Conservation (phyloP, 495 filamentous ascomycete genomes). For the Neurospora sp. region DNA sequence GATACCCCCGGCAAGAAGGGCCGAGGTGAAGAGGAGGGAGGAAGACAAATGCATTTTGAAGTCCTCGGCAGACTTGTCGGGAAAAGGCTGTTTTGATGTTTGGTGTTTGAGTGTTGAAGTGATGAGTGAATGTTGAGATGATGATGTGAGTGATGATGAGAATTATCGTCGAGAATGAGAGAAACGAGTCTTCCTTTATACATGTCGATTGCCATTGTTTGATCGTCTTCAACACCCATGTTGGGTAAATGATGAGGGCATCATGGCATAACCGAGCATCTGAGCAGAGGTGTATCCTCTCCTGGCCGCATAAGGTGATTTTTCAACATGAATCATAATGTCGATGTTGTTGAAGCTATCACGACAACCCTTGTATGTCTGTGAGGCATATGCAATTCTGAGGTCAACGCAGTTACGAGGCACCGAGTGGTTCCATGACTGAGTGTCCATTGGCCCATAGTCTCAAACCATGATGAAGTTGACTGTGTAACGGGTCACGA, state of each 20-base stretch:
- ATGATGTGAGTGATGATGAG: neutral
- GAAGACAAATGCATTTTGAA: neutral
- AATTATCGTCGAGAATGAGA: neutral
- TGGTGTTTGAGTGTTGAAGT: neutral
- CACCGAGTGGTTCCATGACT: neutral
- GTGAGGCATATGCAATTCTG: neutral
- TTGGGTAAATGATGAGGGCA: neutral
- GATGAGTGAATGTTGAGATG: neutral
- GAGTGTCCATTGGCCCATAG: neutral
- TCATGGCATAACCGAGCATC: neutral
- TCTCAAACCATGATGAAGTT: neutral
- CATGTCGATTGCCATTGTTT: neutral
- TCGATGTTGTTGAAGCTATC: neutral
- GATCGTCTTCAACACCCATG: neutral
- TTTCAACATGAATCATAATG: neutral
- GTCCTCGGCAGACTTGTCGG: neutral
- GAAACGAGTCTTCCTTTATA: neutral
- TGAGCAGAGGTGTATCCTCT: neutral
- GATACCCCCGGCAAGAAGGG: neutral
- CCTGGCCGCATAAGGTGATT: neutral
- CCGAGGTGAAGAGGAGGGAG: neutral
- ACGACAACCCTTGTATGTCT: neutral
- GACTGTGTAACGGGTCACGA: neutral
- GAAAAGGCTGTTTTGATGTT: neutral
- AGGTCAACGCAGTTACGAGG: neutral